Base-by-base conservation (phyloP, 208 protist genomes). In the Leishmania amazonensis region DNA sequence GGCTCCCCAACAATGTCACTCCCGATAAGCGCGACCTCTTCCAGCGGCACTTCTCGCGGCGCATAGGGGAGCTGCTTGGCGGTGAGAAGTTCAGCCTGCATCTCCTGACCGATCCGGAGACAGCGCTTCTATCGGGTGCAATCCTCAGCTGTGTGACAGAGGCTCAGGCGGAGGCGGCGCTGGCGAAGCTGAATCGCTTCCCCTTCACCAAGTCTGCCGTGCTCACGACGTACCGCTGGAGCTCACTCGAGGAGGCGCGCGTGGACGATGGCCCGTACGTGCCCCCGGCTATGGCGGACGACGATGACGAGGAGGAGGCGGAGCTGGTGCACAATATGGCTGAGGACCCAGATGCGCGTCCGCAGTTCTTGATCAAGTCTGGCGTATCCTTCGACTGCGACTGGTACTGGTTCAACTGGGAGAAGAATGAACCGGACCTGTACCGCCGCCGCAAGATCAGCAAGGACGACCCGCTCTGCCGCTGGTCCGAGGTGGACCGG, bases 391-490 rank as follows among this genome's bases (percentile, higher is more conserved):
- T 91, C 75, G 92, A 96, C 87, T 89, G 89, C 78, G 90, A 94
- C 79, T 97, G 93, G 95, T 95, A 95, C 84, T 96, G 91, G 93
- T 96, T 92, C 78, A 92, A 96, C 83, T 95, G 93, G 85, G 90
- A 93, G 79, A 93, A 87, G 80, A 90, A 92, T 42, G 88, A 95
- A 82, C 89, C 88, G 45, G 88, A 92, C 64, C 81, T 95, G 75
- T 95, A 94, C 86, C 91, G 91, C 65, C 90, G 91, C 83, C 91
- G 93, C 54, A 89, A 90, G 58, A 77, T 93, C 38, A 80, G 85
- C 68, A 93, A 92, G 81, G 89, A 91, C 40, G 91, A 96, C 78
- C 85, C 90, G 8, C 76, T 98, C 67, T 83, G 85, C 62, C 85
- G 88, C 74, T 97, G 93, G 95, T 93, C 92, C 4, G 93, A 98